Evolutionary conservation across 2,329 filamentous ascomycete species (phyloP), one percentile per base, ranked within the genome.

Genomic region (Cercospora sp.): DNA sequence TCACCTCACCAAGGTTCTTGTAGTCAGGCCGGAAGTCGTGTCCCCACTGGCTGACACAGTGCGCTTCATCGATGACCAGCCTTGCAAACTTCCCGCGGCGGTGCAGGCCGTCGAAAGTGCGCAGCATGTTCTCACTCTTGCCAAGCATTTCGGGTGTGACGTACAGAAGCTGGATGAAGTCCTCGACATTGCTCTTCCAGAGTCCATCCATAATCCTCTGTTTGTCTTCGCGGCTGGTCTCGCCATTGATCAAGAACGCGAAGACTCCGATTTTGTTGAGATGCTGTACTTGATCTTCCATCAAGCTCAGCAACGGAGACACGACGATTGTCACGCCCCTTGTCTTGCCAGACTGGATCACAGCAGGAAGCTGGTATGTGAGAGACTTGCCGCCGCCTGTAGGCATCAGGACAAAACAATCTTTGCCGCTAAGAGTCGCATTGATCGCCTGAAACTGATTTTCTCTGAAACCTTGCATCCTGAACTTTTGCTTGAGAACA

Each of bases 21-120:
- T 99, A 99, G 78, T 98, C 94, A 0, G 94, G 94, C 57, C 96
- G 89, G 78, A 99, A 99, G 79, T 99, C 95, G 74, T 99, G 95
- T 0, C 95, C 95, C 95, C 95, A 99, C 83, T 99, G 94, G 79
- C 95, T 98, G 28, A 99, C 94, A 79, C 95, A 99, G 79, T 99
- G 95, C n/a, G 95, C 95, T 81, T 99, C 96, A 73, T 99, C 95
- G 70, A 99, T 97, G 63, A 99, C 95, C 60, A 99, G 88, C 28
- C 95, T 89, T 16, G 96, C 94, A 63, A 99, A 87, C 74, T 90
- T 91, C 3, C 85, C 83, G 61, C 88, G 88, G 13, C 80, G 79
- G 78, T 97, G 86, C n/a, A 99, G 83, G 2, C 83, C 84, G 62
- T 87, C 81, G 70, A 99, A 84, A 2, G 84, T 86, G 62, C 84